A percentile compares a stretch with the other conserved stretches of the same genome.
Conservation (phyloP, 805 yeast species). For the Candida nonsorbophila region DNA sequence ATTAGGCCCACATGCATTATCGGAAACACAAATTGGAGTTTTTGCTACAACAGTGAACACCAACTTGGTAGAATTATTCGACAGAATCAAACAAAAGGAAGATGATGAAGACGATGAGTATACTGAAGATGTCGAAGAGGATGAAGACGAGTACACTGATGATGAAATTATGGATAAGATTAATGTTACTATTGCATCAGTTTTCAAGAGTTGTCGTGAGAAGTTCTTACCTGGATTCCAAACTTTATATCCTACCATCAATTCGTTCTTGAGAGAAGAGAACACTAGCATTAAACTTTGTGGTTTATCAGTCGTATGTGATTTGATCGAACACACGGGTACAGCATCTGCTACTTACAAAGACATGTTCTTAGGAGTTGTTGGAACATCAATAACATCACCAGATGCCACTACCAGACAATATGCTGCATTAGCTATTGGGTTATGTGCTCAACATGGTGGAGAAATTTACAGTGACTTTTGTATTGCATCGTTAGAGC, state of each 20-base stretch:
- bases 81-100: slow-evolving; percentile 68
- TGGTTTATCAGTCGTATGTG: slow-evolving; percentile 77
- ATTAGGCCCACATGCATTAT: slow-evolving; percentile 61
- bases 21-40: slow-evolving; percentile 47
- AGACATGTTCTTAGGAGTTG: slow-evolving; percentile 56
- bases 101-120: slow-evolving; percentile 71
- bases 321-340: slow-evolving; percentile 76
- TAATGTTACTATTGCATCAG: slow-evolving; percentile 64
- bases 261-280: slow-evolving; percentile 57
- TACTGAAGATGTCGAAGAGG: slow-evolving; percentile 79
- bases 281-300: slow-evolving; percentile 67
- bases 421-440: slow-evolving; percentile 79
- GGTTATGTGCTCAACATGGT: slow-evolving; percentile 81
- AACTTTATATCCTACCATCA: slow-evolving; percentile 55
- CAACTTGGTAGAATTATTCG: slow-evolving; percentile 62
- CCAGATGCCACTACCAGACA: slow-evolving; percentile 75
- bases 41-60: slow-evolving; percentile 57
- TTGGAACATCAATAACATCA: slow-evolving; percentile 63
- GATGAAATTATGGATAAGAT: slow-evolving; percentile 87
- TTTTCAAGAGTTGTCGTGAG: slow-evolving; percentile 59
- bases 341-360: slow-evolving; percentile 58
- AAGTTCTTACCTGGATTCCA: slow-evolving; percentile 64
- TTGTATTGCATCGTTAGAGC: slow-evolving; percentile 65
- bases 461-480: slow-evolving; percentile 56
- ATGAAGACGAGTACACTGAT: slow-evolving; percentile 82